phyloP scores from a whole-genome alignment of 2,329 filamentous ascomycete genomes.

The Colletotrichum simmondsii region DNA sequence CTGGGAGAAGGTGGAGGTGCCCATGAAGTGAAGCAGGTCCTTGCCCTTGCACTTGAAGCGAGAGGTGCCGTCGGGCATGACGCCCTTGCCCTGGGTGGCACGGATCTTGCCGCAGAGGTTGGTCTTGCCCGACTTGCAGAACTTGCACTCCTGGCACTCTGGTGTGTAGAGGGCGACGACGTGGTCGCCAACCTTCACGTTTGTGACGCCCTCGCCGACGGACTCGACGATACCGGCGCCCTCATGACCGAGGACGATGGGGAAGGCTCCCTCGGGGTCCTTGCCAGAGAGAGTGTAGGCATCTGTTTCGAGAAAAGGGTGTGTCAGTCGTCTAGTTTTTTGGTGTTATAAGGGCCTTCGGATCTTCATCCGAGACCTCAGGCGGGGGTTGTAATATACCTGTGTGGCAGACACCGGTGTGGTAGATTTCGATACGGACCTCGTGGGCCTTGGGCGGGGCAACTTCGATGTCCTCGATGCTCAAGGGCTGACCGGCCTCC shows the following conservation, averaged over 20 bases:
- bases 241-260: constrained; percentile 89
- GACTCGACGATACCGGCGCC: constrained; percentile 94
- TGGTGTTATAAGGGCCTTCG: not conserved
- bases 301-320: constrained; percentile 61
- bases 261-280: constrained; percentile 95
- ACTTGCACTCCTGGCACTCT: constrained; percentile 98
- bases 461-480: constrained; percentile 93
- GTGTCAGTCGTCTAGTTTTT: too few relatives aligned
- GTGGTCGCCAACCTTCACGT: constrained; percentile 92
- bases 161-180: constrained; percentile 94
- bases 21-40: constrained; percentile 98
- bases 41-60: constrained; percentile 96
- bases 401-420: constrained; percentile 99
- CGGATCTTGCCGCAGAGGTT: constrained; percentile 99
- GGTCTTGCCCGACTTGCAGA: constrained; percentile 99
- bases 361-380: not conserved
- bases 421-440: constrained; percentile 96
- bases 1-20: constrained; percentile 97
- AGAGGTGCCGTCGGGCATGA: constrained; percentile 97
- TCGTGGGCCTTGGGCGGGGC: constrained; percentile 89
- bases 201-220: constrained; percentile 93
- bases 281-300: constrained; percentile 96
- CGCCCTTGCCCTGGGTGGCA: constrained; percentile 88
- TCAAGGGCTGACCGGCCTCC: constrained; percentile 92
- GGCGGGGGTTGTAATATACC: constrained; percentile 60